phyloP scores from a whole-genome alignment of 2,329 filamentous ascomycete genomes.

The Calonectria pteridis region DNA sequence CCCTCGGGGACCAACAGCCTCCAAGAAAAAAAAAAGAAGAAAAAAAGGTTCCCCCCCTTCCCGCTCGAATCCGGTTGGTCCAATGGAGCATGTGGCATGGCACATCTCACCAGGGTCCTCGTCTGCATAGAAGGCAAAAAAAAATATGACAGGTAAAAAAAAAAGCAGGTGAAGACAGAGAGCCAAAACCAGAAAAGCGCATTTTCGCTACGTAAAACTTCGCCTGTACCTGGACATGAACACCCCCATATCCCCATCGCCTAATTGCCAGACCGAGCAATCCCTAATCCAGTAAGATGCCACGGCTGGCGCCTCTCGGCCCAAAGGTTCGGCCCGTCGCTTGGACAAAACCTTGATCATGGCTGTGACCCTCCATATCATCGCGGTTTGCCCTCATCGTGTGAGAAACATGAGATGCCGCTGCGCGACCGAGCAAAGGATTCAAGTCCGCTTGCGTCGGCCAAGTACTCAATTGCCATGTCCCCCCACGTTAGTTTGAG shows the following conservation, averaged over 20 bases:
- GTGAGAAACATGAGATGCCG: not conserved
- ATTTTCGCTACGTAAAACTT: slow-evolving; percentile 2
- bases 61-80: not conserved
- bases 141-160: not conserved
- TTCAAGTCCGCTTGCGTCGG: not conserved
- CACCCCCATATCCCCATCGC: not conserved
- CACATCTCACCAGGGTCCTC: not conserved
- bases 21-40: too few species aligned
- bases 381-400: not conserved
- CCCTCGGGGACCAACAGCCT: not conserved
- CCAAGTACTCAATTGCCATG: not conserved
- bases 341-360: slow-evolving; percentile 31
- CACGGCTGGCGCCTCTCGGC: slow-evolving; percentile 7
- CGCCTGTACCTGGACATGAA: not conserved
- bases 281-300: not conserved
- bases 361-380: not conserved
- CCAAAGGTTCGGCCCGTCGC: slow-evolving; percentile 39
- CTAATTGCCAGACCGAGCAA: not conserved
- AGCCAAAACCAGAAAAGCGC: not conserved
- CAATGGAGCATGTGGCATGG: not conserved
- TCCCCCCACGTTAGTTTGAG: not conserved
- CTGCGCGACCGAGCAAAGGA: not conserved
- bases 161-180: not conserved
- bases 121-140: not conserved
- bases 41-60: too few species aligned